Base-by-base conservation (phyloP, 202 grass and related monocot genomes). In the Saccharum hybrid region DNA sequence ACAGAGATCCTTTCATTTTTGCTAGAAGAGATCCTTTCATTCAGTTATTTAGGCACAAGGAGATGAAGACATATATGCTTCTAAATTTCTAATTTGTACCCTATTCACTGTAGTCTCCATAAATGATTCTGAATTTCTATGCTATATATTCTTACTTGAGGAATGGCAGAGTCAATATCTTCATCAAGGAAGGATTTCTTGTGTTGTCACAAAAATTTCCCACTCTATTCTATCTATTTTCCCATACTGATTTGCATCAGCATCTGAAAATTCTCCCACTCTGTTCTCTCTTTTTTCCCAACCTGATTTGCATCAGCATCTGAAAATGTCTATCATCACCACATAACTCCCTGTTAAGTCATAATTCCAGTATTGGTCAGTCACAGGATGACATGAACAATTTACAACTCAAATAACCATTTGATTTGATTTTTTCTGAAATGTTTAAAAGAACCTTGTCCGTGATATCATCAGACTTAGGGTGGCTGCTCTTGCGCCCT, bases 151-250 rank as follows among this genome's bases (percentile, higher is more conserved):
- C 82, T 90, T 75, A 93, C 94, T 86, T 94, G 88, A 97, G 92
- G 83, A 93, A 93, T 46, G 94, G 81, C 84, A 97, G 76, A 80
- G 88, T 97, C 94, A 97, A 94, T 83, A 97, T 94, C 86, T 91
- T 97, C 92, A 97, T 84, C 81, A 97, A 81, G 61, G 92, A 91
- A 68, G 92, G 92, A 88, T 92, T 93, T 78, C 78, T 83, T 68
- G 28, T 38, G 37, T 7, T 38, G 88, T 90, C 37, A 97, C 92
- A 82, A 97, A 97, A 81, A 6, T 38, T 4, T 38, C 37, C 5
- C 5, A 38, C 37, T 38, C 6, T 38, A 7, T 38, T 38, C 37
- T 38, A 38, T 38, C 37, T 38, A 38, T 38, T 38, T 38, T 38
- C 37, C 5, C 37, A 38, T 38, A 5, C 5, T 38, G 37, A 38